Conservation (phyloP, 2,329 filamentous ascomycete species). For the Colletotrichum coccodes region DNA sequence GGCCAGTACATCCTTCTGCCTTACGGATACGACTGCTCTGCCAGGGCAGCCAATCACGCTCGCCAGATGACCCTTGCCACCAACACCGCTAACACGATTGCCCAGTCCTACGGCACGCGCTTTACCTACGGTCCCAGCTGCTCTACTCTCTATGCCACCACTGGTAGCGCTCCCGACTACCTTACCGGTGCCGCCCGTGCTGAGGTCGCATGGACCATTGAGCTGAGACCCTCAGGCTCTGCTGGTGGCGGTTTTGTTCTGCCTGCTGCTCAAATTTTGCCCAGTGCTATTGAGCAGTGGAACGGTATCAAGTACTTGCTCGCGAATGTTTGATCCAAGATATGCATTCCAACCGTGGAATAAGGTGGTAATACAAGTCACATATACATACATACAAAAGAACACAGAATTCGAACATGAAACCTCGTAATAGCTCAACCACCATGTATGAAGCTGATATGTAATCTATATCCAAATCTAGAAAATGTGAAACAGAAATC, state of each 20-base stretch:
- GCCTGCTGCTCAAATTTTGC: slow-evolving; percentile 48
- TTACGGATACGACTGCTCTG: slow-evolving; percentile 56
- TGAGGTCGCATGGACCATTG: slow-evolving; percentile 52
- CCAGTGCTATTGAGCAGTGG: slow-evolving; percentile 49
- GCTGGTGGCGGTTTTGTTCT: slow-evolving; percentile 49
- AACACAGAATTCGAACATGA: too few relatives aligned
- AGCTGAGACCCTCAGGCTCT: slow-evolving; percentile 44
- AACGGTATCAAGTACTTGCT: slow-evolving; percentile 46
- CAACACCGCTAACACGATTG: slow-evolving; percentile 41
- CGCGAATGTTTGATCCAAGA: slow-evolving; percentile 12
- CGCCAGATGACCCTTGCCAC: slow-evolving; percentile 51
- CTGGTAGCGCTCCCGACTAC: slow-evolving; percentile 43
- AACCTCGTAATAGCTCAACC: too few relatives aligned
- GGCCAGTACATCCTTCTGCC: slow-evolving; percentile 55
- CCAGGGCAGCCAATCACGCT: slow-evolving; percentile 48
- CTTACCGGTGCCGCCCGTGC: slow-evolving; percentile 38
- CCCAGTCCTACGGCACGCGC: slow-evolving; percentile 42
- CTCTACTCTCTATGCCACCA: slow-evolving; percentile 48
- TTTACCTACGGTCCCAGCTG: slow-evolving; percentile 51
- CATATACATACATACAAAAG: too few relatives aligned
- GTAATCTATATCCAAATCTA: too few relatives aligned
- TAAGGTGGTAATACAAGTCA: too few relatives aligned
- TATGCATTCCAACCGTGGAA: too few relatives aligned
- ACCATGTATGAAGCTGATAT: too few relatives aligned
- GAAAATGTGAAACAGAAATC: too few relatives aligned